phyloP scores from a whole-genome alignment of 2,329 filamentous ascomycete species.

The Penicillium sp. region DNA sequence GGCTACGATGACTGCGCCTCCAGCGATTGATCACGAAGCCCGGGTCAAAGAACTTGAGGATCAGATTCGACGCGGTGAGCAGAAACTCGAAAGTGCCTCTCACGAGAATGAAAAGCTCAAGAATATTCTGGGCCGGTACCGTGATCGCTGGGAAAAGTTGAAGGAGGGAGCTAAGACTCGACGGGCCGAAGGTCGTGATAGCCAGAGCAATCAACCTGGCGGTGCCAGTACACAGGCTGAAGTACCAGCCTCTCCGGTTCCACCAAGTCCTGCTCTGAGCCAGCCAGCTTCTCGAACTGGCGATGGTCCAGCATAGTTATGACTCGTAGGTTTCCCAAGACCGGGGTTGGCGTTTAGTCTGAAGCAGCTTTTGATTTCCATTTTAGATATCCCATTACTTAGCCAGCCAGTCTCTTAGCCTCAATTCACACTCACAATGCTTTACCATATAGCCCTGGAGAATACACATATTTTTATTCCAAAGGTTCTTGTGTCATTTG shows the following conservation, averaged over 20 bases:
- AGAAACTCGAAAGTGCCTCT: constrained; percentile 64
- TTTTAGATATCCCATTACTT: background rate
- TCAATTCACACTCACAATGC: background rate
- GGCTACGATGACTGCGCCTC: constrained; percentile 17
- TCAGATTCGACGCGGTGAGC: constrained; percentile 58
- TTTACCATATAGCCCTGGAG: background rate
- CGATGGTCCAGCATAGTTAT: background rate
- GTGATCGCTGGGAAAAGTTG: constrained; percentile 68
- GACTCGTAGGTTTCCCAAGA: background rate
- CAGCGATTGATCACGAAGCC: constrained; percentile 45
- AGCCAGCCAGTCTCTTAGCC: background rate
- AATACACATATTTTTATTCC: background rate
- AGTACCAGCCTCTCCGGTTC: constrained; percentile 10
- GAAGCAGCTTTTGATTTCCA: background rate
- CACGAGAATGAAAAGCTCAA: constrained; percentile 63
- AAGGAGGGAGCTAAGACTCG: constrained; percentile 61
- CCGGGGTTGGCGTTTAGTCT: background rate
- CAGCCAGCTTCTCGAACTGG: background rate
- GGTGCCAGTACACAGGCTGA: constrained; percentile 11
- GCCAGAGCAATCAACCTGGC: constrained; percentile 8
- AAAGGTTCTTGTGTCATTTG: no score
- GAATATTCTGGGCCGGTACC: constrained; percentile 57
- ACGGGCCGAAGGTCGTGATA: constrained; percentile 30
- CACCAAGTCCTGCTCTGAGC: background rate
- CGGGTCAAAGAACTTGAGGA: constrained; percentile 69